Base-by-base conservation (phyloP, 2,329 filamentous ascomycete species). In the Colletotrichum horii region DNA sequence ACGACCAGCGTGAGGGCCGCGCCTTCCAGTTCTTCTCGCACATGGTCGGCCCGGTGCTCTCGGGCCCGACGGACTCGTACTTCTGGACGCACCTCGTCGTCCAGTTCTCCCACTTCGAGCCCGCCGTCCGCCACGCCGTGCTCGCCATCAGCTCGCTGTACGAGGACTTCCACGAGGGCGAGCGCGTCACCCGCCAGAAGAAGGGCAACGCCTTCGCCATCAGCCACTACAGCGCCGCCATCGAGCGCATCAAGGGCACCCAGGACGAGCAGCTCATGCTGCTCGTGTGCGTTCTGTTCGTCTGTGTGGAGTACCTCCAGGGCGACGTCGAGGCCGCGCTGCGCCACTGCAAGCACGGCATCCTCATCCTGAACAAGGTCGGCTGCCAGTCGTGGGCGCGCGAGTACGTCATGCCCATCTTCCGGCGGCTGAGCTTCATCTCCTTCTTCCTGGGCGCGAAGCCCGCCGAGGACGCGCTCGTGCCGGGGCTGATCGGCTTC, bases 251-350 rank as follows among this genome's bases (percentile, higher is more conserved):
- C 19, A 80, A 82, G 55, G 80, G 82, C 5, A 81, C 84, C 16
- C 36, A 61, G 24, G 73, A 73, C 62, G 65, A 76, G 76, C 43
- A 79, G 79, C 4, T 84, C 1, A 82, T 83, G 1, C 78, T 90
- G 22, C 81, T 89, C 6, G 86, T 86, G 12, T 90, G 88, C 76
- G 80, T 89, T 0, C 81, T 91, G 24, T 89, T 90, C 74, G 87
- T 89, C 24, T 89, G 88, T 76, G 86, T 91, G 66, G 90, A 91
- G 79, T 89, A 89, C 77, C 83, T 91, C 67, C 88, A 88, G 55
- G 87, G 88, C 48, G 87, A 90, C 74, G 55, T 77, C 22, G 86
- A 87, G 60, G 80, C 81, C 9, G 85, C 85, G 6, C 22, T 75
- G 28, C 34, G 67, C 28, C 72, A 75, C 43, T 71, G 72, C 58